Evolutionary conservation across 306 rosid genomes (phyloP), one percentile per base, ranked within the genome.

Genomic region (Cotoneaster glaucophyllus): DNA sequence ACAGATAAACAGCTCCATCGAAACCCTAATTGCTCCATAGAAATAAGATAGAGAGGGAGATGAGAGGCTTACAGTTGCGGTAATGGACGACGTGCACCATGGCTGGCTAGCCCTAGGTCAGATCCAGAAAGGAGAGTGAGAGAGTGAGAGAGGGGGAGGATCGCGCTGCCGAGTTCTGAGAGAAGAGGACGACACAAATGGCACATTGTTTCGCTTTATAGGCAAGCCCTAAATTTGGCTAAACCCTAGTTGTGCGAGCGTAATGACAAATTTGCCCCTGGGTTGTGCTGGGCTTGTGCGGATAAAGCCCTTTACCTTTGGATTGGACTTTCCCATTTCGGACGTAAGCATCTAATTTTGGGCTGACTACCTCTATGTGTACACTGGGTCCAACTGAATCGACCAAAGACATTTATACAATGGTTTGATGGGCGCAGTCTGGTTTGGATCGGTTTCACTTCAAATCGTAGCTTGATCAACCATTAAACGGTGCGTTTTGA

Each of bases 81-180:
- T 81, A 81, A 64, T 64, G 65, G 70, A 34, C 29, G 29, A 81
- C 84, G 84, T 81, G 84, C 43, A 81, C 84, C 84, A 81, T 81
- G 66, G 70, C 69, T 81, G 39, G 74, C 19, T 70, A 32, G 67
- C 74, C 54, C 32, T 24, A 2, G 44, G 39, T 69, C 61, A 22
- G 69, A 34, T 62, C 54, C 63, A 34, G 43, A 64, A 31, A 31
- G 10, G 43, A 15, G 19, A 2, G 43, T 3, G 22, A 29, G 43
- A 32, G 15, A 8, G 34, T 10, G 32, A 4, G 22, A 22, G 25
- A 64, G 67, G 15, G 48, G 41, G 11, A 44, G 17, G 54, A 8
- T 15, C 3, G 54, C 54, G 34, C 59, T n/a, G 68, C 76, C 8
- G 61, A 74, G 58, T 29, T 24, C n/a, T 29, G 39, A 69, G 39